Evolutionary conservation across 2,329 filamentous ascomycete genomes (phyloP), one percentile per base, ranked within the genome.

Genomic region (Thyridium curvatum): DNA sequence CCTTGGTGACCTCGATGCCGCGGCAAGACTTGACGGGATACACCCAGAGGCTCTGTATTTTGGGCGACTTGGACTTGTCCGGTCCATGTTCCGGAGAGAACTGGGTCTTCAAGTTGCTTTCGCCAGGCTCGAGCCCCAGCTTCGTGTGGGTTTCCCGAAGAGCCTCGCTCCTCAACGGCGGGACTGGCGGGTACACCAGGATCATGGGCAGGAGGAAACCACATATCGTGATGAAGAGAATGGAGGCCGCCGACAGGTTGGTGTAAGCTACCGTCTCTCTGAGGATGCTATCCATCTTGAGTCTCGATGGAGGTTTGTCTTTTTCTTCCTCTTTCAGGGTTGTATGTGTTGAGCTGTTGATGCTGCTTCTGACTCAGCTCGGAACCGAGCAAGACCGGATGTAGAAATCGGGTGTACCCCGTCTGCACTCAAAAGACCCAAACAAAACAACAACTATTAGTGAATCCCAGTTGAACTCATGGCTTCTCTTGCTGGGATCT

Each of bases 21-120:
- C 67, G 69, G 58, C 88, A 94, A 41, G 84, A 87, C 64, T 94
- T 91, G 58, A 95, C 65, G 1, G 90, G 89, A 58, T 93, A 91
- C 43, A 89, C 74, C 64, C 81, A 82, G 37, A 94, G 67, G 40
- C 84, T 85, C 58, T 87, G 61, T 37, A 74, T 56, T 15, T 40
- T 45, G 6, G 51, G 41, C 43, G 41, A 5, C 18, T 17, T 30
- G 51, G 36, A 28, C 21, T 16, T 21, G 18, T 13, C 3, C 18
- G 18, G 7, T 12, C 15, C 12, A 9, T 18, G 21, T 17, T 9
- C 17, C 17, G 29, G 31, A 18, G 39, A 15, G 35, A 35, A 30
- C 39, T 56, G 55, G 34, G 48, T 38, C 30, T 46, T 50, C 35
- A 69, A 55, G 32, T 64, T 65, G 52, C 64, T 68, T 44, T 58